phyloP scores from a whole-genome alignment of 2,329 filamentous ascomycete genomes.

The Thermothelomyces thermophilus region DNA sequence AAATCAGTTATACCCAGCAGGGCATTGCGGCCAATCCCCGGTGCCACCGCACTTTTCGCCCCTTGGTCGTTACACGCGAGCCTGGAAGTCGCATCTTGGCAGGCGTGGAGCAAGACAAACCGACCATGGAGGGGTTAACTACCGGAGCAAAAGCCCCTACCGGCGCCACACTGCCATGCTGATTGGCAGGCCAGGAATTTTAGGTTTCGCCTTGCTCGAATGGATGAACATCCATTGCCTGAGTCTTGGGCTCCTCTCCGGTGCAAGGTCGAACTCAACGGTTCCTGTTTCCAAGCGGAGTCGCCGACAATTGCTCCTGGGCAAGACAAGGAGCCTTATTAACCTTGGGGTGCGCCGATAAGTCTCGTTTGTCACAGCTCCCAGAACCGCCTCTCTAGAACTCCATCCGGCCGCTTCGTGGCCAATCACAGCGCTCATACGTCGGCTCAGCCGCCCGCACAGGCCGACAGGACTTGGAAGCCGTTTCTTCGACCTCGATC shows the following conservation, averaged over 20 bases:
- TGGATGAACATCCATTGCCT: too few relatives aligned
- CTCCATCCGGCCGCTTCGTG: background rate
- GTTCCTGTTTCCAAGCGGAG: background rate
- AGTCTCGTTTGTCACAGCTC: background rate
- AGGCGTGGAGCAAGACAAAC: too few relatives aligned
- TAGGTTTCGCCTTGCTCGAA: background rate
- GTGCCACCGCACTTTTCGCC: background rate
- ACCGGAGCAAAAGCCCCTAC: slow-evolving; percentile 8
- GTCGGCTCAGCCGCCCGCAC: background rate
- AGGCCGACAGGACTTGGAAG: background rate
- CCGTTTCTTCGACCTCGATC: slow-evolving; percentile 15
- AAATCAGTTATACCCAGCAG: too few relatives aligned
- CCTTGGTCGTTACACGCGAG: slow-evolving; percentile 1
- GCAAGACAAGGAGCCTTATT: background rate
- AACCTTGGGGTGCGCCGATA: background rate
- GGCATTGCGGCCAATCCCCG: background rate
- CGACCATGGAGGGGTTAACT: background rate
- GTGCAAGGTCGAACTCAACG: background rate
- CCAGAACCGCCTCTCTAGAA: background rate
- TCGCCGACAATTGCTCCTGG: background rate
- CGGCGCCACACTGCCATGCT: background rate
- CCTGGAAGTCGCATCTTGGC: slow-evolving; percentile 3
- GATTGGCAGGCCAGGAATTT: background rate
- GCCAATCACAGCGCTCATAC: slow-evolving; percentile 2
- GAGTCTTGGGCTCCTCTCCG: too few relatives aligned